Percentiles rank a stretch among this genome's conserved stretches.
Evolutionary conservation across 2,329 filamentous ascomycete genomes (phyloP).

Genomic region (Trichoderma guizhouense): DNA sequence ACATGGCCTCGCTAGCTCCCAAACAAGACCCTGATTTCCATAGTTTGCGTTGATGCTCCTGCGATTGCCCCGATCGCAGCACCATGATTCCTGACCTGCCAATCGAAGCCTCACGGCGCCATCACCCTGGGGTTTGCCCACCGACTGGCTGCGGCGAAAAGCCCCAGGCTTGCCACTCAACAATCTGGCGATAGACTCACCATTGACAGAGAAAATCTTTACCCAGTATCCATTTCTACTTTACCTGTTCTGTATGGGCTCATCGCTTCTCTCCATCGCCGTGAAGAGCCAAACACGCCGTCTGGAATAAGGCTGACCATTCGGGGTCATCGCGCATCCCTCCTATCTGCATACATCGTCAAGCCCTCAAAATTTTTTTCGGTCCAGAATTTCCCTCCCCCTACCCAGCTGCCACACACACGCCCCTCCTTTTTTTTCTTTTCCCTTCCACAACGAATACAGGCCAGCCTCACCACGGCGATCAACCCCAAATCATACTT

Average conservation of each 20-base stretch:
- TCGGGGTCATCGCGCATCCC: neutral
- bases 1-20: neutral
- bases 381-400: neutral
- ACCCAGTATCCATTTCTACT: neutral
- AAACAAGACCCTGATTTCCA: constrained; percentile 12
- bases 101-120: constrained; percentile 12
- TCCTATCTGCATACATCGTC: neutral
- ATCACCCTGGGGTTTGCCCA: neutral
- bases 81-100: neutral
- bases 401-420: constrained; percentile 3
- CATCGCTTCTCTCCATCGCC: neutral
- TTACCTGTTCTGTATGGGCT: neutral
- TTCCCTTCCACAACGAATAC: neutral
- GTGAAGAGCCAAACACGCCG: neutral
- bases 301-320: neutral
- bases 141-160: neutral
- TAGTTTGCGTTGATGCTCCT: constrained; percentile 13
- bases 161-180: neutral
- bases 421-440: neutral
- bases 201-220: neutral
- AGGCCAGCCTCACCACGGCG: constrained; percentile 1
- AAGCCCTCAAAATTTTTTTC: neutral
- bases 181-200: neutral
- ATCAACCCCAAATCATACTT: constrained; percentile 4
- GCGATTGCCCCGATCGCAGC: constrained; percentile 16